Evolutionary conservation across 2,329 filamentous ascomycete genomes (phyloP), one percentile per base, ranked within the genome.

Genomic region (Penicillium fuscoglaucum): DNA sequence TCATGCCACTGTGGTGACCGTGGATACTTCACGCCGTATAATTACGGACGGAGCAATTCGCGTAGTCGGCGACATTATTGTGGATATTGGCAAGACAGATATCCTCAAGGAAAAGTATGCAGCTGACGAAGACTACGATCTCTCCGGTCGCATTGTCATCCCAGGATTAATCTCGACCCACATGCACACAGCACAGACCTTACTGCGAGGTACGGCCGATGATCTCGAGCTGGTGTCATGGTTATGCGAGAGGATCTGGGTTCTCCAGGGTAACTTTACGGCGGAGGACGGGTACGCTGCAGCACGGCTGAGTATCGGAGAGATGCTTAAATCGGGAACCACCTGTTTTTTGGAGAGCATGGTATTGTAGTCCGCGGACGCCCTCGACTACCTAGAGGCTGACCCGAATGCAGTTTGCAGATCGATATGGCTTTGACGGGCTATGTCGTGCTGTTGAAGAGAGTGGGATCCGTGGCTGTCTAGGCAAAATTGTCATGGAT

Each of bases 311-410:
- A 81, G 76, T 21, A 81, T 83, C 40, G 80, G 77, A 0, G 80
- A 83, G 68, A 81, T 83, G 79, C 69, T 82, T 35, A 76, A 77
- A 65, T 77, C 73, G 4, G 80, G 80, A 0, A 82, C 80, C 4
- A 83, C 80, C 2, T 81, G 77, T 61, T 83, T 83, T 60, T 69
- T 83, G 6, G 80, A 83, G 65, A 81, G 79, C 43, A 82, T 83
- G 80, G 74, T 80, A 55, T 8, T 33, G 10, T 21, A 45, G 21
- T 13, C 9, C 7, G 13, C 21, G 13, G 21, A 10, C 9, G 1
- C 2, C 6, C 1, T 26, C 1, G 6, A 1, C 1, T 24, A 15
- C n/a, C 6, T 0, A 1, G 7, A 39, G 3, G 3, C 31, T 54
- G 8, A 54, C 24, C 4, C 17, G 1, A 29, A 5, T 33, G 6